Percentiles rank a stretch among this genome's conserved stretches.
Evolutionary conservation across 176 grass and related monocot species (phyloP).

Genomic region (Ensete ventricosum): DNA sequence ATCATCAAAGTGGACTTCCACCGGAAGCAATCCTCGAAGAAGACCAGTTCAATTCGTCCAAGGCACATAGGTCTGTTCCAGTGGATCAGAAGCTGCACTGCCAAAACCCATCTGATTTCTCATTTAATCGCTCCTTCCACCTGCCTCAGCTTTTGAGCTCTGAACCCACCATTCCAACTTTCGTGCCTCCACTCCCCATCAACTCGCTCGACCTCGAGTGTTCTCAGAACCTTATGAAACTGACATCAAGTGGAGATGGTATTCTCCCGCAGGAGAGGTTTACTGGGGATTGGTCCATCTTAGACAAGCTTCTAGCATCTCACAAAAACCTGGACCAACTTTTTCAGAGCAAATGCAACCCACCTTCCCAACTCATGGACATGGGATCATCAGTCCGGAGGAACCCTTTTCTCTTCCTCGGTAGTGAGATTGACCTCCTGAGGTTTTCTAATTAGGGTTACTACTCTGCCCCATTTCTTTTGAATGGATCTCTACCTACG

Average conservation of each 20-base stretch:
- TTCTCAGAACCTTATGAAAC: conserved; percentile 17
- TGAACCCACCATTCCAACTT: background rate
- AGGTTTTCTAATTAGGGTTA: background rate
- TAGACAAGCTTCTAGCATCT: conserved; percentile 16
- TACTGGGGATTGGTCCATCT: conserved; percentile 15
- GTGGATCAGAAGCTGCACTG: background rate
- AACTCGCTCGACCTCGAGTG: conserved; percentile 11
- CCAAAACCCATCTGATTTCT: background rate
- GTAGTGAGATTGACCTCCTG: conserved; percentile 3
- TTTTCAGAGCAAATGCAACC: background rate
- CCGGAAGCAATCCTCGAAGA: conserved; percentile 1
- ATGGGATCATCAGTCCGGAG: conserved; percentile 4
- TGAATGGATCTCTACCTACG: background rate
- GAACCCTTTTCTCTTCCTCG: conserved; percentile 8
- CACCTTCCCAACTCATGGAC: background rate
- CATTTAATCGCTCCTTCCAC: background rate
- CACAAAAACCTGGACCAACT: conserved; percentile 14
- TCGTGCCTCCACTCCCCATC: background rate
- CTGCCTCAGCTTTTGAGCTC: conserved; percentile 17
- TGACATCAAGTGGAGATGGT: background rate
- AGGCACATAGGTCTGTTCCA: background rate
- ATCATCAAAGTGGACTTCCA: background rate
- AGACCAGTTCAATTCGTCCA: background rate
- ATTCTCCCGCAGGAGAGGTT: conserved; percentile 15
- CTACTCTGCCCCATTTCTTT: background rate